A percentile compares a stretch with the other conserved stretches of the same genome.
Conservation (phyloP, 352 stramenopile genomes). For the Salisapilia sapeloensis region DNA sequence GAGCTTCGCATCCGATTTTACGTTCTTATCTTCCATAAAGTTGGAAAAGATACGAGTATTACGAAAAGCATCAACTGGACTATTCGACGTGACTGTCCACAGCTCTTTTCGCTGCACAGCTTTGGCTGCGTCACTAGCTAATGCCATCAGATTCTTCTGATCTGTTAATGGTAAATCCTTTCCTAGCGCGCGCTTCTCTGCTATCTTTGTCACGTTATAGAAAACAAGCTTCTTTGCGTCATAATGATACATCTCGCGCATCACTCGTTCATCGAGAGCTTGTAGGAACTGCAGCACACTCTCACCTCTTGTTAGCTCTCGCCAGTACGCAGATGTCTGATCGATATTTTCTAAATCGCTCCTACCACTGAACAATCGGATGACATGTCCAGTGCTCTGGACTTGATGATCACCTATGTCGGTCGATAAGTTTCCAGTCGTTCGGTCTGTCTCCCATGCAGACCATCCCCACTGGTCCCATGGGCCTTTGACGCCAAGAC, state of each 20-base stretch:
- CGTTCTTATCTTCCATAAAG: conserved; percentile 9
- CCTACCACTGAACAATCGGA: conserved; percentile 27
- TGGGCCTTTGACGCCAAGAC: conserved; percentile 15
- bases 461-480: conserved; percentile 33
- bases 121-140: conserved; percentile 13
- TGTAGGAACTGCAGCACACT: conserved; percentile 17
- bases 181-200: no score
- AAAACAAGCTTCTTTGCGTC: conserved; percentile 7
- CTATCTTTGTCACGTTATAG: conserved; percentile 6
- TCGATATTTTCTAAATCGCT: conserved; percentile 10
- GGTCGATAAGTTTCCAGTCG: conserved; percentile 15
- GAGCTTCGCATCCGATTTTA: conserved; percentile 1
- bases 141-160: conserved; percentile 1
- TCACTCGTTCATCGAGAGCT: conserved; percentile 18
- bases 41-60: conserved; percentile 13
- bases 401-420: conserved; percentile 12
- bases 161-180: conserved; percentile 1
- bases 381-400: conserved; percentile 18
- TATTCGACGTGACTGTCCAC: conserved; percentile 11
- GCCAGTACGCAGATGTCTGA: conserved; percentile 10
- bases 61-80: conserved; percentile 4
- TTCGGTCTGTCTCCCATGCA: conserved; percentile 16
- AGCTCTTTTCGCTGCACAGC: conserved; percentile 7
- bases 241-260: conserved; percentile 15
- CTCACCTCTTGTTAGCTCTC: conserved; percentile 30